phyloP scores from a whole-genome alignment of 768 basidiomycete species.

The Trametes punicea region DNA sequence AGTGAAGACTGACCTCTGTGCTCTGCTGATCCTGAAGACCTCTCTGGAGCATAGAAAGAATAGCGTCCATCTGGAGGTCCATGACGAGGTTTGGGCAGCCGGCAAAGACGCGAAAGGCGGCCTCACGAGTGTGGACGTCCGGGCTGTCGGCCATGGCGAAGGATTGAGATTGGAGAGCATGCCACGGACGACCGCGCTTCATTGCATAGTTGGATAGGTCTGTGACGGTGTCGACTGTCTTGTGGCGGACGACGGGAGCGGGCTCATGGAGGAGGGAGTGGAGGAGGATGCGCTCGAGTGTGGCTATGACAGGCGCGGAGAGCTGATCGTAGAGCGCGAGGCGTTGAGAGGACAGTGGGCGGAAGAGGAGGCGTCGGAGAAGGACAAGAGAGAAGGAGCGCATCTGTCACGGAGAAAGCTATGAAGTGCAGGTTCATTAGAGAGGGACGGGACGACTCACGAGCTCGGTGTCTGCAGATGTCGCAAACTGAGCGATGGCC shows the following conservation, averaged over 20 bases:
- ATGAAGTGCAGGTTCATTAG: not conserved
- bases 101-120: slow-evolving; percentile 67
- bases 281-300: slow-evolving; percentile 69
- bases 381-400: slow-evolving; percentile 81
- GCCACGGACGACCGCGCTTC: slow-evolving; percentile 76
- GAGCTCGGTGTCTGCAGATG: slow-evolving; percentile 74
- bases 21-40: slow-evolving; percentile 66
- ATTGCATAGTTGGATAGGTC: slow-evolving; percentile 77
- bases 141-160: slow-evolving; percentile 58
- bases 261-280: slow-evolving; percentile 66
- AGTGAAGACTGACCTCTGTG: slow-evolving; percentile 49
- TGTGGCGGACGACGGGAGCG: slow-evolving; percentile 55
- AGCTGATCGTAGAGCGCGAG: slow-evolving; percentile 72
- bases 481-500: slow-evolving; percentile 75
- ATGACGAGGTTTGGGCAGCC: slow-evolving; percentile 74
- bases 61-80: slow-evolving; percentile 70
- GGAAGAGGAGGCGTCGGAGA: slow-evolving; percentile 74
- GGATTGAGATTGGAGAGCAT: slow-evolving; percentile 67
- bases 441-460: slow-evolving; percentile 40
- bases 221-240: slow-evolving; percentile 70
- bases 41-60: slow-evolving; percentile 60
- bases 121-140: slow-evolving; percentile 30
- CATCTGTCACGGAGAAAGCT: slow-evolving; percentile 48
- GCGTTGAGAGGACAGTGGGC: slow-evolving; percentile 37
- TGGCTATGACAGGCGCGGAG: slow-evolving; percentile 58